Base-by-base conservation (phyloP, 2,329 filamentous ascomycete species). In the Alternaria tenuissima region DNA sequence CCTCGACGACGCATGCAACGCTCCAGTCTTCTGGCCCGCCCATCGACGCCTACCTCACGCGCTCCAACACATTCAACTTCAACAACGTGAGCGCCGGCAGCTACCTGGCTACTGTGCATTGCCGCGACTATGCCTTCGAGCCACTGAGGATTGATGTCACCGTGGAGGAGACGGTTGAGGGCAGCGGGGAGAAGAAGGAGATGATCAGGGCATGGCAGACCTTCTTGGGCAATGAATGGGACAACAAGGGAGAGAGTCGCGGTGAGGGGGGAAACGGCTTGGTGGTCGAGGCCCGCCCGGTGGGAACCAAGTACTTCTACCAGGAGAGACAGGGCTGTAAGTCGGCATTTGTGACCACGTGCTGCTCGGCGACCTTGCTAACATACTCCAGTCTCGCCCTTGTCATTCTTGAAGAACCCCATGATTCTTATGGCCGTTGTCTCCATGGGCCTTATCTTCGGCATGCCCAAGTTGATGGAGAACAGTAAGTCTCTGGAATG, bases 351-450 rank as follows among this genome's bases (percentile, higher is more conserved):
- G 51, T 28, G 26, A 11, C 41, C 8, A 52, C 8, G 11, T 32
- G 43, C 11, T 36, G 28, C 12, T 12, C 20, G 30, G 30, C 38
- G 3, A 9, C 7, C 42, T 52, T 46, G 56, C 68, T 78, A 58
- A 77, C 63, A 59, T 16, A 20, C 14, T 3, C 20, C 66, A 93
- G 91, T 94, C 81, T 92, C 89, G 18, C 85, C 94, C n/a, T 74
- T 97, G 58, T 87, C 87, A 59, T 89, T 97, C 57, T 84, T 97
- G 71, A 95, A 95, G 83, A 97, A 92, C 76, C 95, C 95, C 4
- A 98, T 98, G 93, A 97, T 98, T 65, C 85, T 99, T 62, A 90
- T 99, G 83, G 93, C 91, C 5, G 80, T 96, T 34, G 88, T 95
- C 39, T 93, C 90, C 63, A 88, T 97, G 83, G 89, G 82, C 5